Conservation (phyloP, 1,139 yeast species). For the Hemisphaericaspora subhashii region DNA sequence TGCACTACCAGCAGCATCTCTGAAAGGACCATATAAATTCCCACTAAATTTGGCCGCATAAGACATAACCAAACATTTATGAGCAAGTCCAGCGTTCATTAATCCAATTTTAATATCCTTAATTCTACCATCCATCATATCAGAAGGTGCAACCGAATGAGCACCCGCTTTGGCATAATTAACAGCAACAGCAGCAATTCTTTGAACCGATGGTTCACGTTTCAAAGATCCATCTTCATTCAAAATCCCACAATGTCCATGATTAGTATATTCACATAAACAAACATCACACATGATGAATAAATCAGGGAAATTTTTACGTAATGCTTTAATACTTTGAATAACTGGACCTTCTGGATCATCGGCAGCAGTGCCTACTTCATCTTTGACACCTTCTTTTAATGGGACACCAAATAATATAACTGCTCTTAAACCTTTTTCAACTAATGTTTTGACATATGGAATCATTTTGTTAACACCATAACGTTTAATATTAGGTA, state of each 20-base stretch:
- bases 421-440: constrained; percentile 82
- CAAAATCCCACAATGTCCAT: constrained; percentile 95
- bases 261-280: constrained; percentile 92
- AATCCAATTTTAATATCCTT: constrained; percentile 84
- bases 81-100: constrained; percentile 81
- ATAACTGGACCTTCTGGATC: constrained; percentile 97
- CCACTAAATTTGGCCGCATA: constrained; percentile 95
- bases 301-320: constrained; percentile 69
- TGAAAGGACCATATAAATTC: constrained; percentile 90
- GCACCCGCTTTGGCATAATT: constrained; percentile 97
- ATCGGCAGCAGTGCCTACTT: constrained; percentile 86
- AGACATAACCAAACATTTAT: constrained; percentile 85
- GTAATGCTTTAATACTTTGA: constrained; percentile 65
- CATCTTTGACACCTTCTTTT: constrained; percentile 72
- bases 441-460: constrained; percentile 66
- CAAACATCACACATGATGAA: constrained; percentile 95
- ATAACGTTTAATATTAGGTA: constrained; percentile 86
- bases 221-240: constrained; percentile 83
- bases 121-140: constrained; percentile 96
- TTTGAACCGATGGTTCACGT: constrained; percentile 69
- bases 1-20: constrained; percentile 94
- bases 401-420: constrained; percentile 91
- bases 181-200: constrained; percentile 93
- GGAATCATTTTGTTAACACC: constrained; percentile 81
- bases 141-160: constrained; percentile 94